phyloP scores from a whole-genome alignment of 140 eudicot species.

The Cichorium intybus region DNA sequence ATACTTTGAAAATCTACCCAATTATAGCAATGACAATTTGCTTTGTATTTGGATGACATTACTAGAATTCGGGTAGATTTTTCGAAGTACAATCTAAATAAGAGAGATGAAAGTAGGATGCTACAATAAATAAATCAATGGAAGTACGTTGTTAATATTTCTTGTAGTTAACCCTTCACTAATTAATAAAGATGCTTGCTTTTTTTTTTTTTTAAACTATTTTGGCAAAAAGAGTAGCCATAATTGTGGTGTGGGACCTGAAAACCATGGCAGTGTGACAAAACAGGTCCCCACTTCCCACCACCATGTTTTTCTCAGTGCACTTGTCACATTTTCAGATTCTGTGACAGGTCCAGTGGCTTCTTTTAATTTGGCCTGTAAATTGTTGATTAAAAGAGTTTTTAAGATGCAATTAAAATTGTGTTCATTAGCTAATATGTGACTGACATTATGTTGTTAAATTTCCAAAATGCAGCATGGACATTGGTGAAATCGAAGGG shows the following conservation, averaged over 20 bases:
- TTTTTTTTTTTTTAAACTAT: conserved; percentile 15
- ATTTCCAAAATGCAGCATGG: conserved; percentile 66
- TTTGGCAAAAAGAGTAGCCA: conserved; percentile 2
- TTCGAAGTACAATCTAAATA: no score
- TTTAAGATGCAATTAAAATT: background rate
- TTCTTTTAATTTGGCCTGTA: background rate
- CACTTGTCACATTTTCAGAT: conserved; percentile 23
- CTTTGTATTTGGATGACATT: no score
- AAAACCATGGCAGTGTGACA: conserved; percentile 26
- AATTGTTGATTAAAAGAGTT: conserved; percentile 2
- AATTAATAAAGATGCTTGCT: conserved; percentile 13
- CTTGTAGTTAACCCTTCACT: background rate
- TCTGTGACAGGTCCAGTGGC: conserved; percentile 23
- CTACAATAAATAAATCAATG: background rate
- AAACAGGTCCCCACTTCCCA: conserved; percentile 30
- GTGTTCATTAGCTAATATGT: background rate
- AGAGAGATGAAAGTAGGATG: no score
- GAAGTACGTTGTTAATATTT: background rate
- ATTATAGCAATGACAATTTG: no score
- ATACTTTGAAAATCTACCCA: no score
- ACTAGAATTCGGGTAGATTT: no score
- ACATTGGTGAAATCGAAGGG: conserved; percentile 91
- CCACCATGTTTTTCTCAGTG: conserved; percentile 13
- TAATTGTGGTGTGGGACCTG: conserved; percentile 26
- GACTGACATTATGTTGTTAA: background rate